Evolutionary conservation across 306 rosid species (phyloP), one percentile per base, ranked within the genome.

Genomic region (Notholithocarpus densiflorus): DNA sequence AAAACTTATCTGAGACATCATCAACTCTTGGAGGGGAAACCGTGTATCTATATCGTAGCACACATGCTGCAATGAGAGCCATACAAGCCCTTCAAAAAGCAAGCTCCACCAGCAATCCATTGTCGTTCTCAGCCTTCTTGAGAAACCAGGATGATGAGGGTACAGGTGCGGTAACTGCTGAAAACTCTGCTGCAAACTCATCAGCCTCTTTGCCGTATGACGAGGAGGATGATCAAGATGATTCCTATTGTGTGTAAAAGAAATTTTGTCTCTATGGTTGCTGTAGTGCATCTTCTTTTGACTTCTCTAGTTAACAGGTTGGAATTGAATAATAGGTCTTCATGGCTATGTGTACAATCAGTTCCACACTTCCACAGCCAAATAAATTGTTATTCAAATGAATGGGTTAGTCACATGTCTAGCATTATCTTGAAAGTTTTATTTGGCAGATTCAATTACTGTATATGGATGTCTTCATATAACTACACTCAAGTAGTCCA

Each of bases 61-160:
- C 92, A n/a, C 90, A 85, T 74, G 99, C 99, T 53, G 99, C 99
- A 17, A 91, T 95, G 89, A 84, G 56, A 75, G 99, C 99, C 74
- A 93, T 95, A 72, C 76, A 68, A 72, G 90, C 96, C 73, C 93
- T 95, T 83, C 96, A 89, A 53, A 93, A 86, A 73, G 94, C 90
- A 71, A 93, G 98, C 81, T 95, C 99, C 27, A 95, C 99, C 43
- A 75, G 83, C 81, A 93, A 91, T 72, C 96, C 94, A 1, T 89
- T 90, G 84, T 95, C 97, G 0, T 88, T 91, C 86, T 95, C 99
- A 15, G 85, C 92, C 64, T 92, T 88, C 48, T 75, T 80, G 27
- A 82, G 83, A 82, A 83, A 62, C 80, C 97, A 85, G 82, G 96
- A 91, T 40, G 91, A 87, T 60, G 99, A 87, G 74, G 74, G 90